Percentiles rank a stretch among this genome's conserved stretches.
These are phyloP conservation scores for Infundibulicybe gibba DNA, from an alignment of 768 basidiomycete species.

Conservation along the genomic window DNA sequence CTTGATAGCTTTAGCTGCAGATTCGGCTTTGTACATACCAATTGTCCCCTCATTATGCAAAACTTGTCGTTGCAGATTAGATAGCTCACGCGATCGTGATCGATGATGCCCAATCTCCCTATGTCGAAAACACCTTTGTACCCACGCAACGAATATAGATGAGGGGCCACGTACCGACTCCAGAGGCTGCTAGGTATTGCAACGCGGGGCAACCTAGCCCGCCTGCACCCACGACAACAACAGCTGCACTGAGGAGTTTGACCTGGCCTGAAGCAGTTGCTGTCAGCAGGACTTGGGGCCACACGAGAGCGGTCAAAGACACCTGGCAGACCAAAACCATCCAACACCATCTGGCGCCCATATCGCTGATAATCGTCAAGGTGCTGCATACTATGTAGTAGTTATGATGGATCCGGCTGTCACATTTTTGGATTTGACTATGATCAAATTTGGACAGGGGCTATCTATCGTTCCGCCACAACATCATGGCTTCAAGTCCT, in stretches of 20 bases:
- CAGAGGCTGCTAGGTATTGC: constrained; percentile 90
- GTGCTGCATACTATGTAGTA: constrained; percentile 22
- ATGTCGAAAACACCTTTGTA: constrained; percentile 1
- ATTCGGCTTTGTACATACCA: constrained; percentile 78
- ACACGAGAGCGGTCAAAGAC: constrained; percentile 4
- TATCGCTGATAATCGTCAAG: constrained; percentile 82
- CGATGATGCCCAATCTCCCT: constrained; percentile 86
- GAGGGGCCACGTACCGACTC: constrained; percentile 62
- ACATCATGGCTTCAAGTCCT: too few species aligned
- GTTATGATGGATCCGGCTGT: too few species aligned
- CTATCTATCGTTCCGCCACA: too few species aligned
- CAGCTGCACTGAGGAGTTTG: constrained; percentile 69
- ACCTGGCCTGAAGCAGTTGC: constrained; percentile 61
- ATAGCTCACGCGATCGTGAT: constrained; percentile 87
- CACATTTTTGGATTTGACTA: too few species aligned
- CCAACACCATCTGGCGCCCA: constrained; percentile 95
- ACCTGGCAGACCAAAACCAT: constrained; percentile 87
- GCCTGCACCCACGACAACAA: constrained; percentile 91
- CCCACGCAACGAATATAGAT: not conserved
- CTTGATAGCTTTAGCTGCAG: constrained; percentile 68
- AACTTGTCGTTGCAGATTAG: constrained; percentile 93
- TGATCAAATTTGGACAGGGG: too few species aligned
- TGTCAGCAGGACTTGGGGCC: constrained; percentile 6
- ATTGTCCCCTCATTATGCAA: constrained; percentile 75
- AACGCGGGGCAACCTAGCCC: constrained; percentile 95